Evolutionary conservation across 2,329 filamentous ascomycete genomes (phyloP), one percentile per base, ranked within the genome.

Genomic region (Fusarium acutatum): DNA sequence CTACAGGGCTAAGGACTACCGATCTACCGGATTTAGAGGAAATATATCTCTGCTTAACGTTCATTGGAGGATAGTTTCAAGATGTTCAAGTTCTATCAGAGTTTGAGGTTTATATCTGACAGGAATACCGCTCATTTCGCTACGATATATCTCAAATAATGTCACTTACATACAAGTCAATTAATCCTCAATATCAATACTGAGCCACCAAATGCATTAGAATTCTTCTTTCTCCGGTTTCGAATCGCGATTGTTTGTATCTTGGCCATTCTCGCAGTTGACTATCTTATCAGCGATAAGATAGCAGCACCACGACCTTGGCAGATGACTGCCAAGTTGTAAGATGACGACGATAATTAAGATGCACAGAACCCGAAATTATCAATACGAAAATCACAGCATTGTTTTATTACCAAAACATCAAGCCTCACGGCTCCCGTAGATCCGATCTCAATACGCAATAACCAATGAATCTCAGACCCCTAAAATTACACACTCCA

Each of bases 101-200:
- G 24, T 28, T 28, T 7, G 24, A 22, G 43, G 11, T 26, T 15
- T 22, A 9, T 28, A 12, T 46, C 24, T 46, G 0, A 0, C 18
- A 47, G 26, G 9, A 47, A 28, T 3, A 3, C 20, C 18, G 4
- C 20, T 30, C 26, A 46, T 22, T 10, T 22, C 40, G 22, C 7
- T 13, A 12, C 3, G 0, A 22, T 1, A 18, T 20, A 14, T 26
- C 9, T 34, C 2, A 9, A 28, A 12, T 6, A 12, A 2, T 4
- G 4, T 6, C 6, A 2, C 7, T 7, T 13, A 4, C 10, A 26
- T 18, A 22, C 1, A 26, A 17, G 2, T 12, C 14, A 22, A 2
- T 22, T 17, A 8, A 4, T 13, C 2, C 1, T 28, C 18, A 12
- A 12, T 7, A 5, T 2, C 0, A 13, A 5, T 6, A 9, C 6